Evolutionary conservation across 2,329 filamentous ascomycete genomes (phyloP).

Genomic region (Fusarium ambrosium): DNA sequence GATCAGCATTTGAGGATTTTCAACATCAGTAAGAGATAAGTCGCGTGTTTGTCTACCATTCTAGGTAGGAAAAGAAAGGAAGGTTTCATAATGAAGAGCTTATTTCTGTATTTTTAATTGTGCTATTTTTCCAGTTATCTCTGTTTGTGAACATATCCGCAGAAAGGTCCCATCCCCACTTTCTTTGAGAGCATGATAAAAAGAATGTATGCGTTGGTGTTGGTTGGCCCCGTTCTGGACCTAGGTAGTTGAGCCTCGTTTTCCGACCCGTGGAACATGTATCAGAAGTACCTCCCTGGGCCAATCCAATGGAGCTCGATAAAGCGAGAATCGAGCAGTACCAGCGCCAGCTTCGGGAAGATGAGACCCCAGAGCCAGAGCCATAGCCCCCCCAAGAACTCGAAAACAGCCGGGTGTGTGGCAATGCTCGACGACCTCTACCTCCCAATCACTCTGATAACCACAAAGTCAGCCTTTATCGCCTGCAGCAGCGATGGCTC

Average conservation of each 20-base stretch:
- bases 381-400: not conserved
- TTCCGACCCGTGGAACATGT: not conserved
- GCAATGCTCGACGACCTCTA: not conserved
- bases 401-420: not conserved
- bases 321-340: not conserved
- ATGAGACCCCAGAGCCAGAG: not conserved
- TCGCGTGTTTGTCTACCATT: not conserved
- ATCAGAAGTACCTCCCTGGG: not conserved
- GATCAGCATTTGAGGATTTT: not conserved
- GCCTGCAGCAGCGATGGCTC: not conserved
- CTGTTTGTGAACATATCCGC: not conserved
- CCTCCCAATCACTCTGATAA: not conserved
- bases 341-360: not conserved
- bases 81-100: not conserved
- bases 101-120: not conserved
- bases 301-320: not conserved
- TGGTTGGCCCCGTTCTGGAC: not conserved
- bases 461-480: not conserved
- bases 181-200: not conserved
- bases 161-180: not conserved
- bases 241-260: not conserved
- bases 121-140: not conserved
- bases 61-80: not conserved
- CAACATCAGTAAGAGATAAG: not conserved
- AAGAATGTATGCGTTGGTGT: not conserved